Percentiles rank a stretch among this genome's conserved stretches.
phyloP scores from a whole-genome alignment of 2,329 filamentous ascomycete genomes.

The Dendrostoma leiphaemia region DNA sequence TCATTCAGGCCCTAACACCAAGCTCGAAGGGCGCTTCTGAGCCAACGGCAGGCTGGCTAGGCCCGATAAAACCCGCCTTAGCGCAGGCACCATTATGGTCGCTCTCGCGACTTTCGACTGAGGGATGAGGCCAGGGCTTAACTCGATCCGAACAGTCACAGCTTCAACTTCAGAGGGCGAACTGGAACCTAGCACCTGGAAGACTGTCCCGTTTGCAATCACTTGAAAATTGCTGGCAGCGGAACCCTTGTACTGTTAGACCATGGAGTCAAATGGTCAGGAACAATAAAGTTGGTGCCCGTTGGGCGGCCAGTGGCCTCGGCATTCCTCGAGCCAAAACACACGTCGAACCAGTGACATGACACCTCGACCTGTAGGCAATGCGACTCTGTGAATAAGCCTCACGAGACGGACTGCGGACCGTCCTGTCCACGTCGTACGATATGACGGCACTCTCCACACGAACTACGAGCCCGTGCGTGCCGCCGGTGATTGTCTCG shows the following conservation, averaged over 20 bases:
- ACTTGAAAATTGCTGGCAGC: too few relatives aligned
- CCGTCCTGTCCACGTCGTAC: background rate
- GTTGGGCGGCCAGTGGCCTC: background rate
- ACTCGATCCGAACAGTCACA: too few relatives aligned
- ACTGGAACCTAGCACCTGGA: background rate
- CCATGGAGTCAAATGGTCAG: too few relatives aligned
- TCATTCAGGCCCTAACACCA: background rate
- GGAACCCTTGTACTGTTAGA: background rate
- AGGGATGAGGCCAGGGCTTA: background rate
- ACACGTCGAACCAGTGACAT: background rate
- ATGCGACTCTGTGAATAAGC: background rate
- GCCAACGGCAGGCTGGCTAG: too few relatives aligned
- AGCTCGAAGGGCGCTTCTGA: background rate
- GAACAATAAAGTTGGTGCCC: slow-evolving; percentile 2
- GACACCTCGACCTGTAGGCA: background rate
- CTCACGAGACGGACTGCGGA: background rate
- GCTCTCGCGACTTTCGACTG: too few relatives aligned
- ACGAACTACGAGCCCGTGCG: background rate
- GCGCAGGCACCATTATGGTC: background rate
- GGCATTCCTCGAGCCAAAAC: background rate
- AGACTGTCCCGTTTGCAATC: too few relatives aligned
- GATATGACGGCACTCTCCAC: background rate
- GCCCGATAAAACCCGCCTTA: background rate
- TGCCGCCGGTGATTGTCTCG: background rate
- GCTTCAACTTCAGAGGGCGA: too few relatives aligned